Conservation (phyloP, 345 rosid species). For the Linum tenue region DNA sequence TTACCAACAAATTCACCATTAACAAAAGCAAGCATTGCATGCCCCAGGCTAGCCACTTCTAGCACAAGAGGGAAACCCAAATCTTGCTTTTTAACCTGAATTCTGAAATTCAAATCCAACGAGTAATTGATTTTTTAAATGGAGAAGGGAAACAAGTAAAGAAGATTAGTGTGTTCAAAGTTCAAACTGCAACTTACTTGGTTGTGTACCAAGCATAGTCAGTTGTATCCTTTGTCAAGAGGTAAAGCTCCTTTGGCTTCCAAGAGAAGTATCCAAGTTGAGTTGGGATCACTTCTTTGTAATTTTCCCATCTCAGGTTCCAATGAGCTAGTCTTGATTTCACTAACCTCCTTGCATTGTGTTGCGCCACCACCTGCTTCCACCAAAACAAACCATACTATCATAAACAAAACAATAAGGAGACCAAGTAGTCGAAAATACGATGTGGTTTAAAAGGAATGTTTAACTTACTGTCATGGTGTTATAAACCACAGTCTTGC, state of each 20-base stretch:
- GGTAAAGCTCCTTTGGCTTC: background rate
- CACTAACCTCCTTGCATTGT: background rate
- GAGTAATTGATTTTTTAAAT: background rate
- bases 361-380: background rate
- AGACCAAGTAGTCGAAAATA: background rate
- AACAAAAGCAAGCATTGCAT: slow-evolving; percentile 6
- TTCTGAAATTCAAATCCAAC: background rate
- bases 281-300: background rate
- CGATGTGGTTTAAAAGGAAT: no score
- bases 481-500: slow-evolving; percentile 10
- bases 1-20: slow-evolving; percentile 3
- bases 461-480: background rate
- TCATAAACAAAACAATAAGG: background rate
- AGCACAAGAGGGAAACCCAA: background rate
- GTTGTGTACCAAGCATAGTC: slow-evolving; percentile 10
- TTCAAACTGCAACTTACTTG: background rate
- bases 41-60: background rate
- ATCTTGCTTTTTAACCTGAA: background rate
- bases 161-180: no score
- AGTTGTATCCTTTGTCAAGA: background rate
- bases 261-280: background rate
- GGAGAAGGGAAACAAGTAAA: background rate
- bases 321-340: background rate
- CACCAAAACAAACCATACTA: background rate
- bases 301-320: background rate